Base-by-base conservation (phyloP, 2,329 filamentous ascomycete species). In the Cladophialophora psammophila region DNA sequence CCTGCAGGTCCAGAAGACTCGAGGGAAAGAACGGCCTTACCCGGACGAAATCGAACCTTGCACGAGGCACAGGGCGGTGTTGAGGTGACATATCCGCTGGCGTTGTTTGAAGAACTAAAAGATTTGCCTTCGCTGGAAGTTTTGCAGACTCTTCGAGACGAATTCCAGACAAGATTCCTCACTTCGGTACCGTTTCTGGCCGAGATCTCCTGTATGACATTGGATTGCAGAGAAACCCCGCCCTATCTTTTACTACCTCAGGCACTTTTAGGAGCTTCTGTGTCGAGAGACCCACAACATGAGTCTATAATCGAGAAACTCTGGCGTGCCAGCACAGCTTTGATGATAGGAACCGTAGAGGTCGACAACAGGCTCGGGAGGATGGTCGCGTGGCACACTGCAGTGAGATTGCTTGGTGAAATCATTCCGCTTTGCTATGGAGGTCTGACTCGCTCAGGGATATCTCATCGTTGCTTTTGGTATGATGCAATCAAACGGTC, bases 361-460 rank as follows among this genome's bases (percentile, higher is more conserved):
- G 61, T 64, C 9, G 61, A 64, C 53, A 64, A 64, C 50, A 57
- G 61, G n/a, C 61, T 64, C 9, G 52, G 52, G 12, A 57, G 61
- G 32, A 18, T 26, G 6, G 18, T 48, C 7, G 52, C 10, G 9
- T 64, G 61, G 61, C 61, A 42, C 15, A 42, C 61, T 56, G 61
- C 61, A 20, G 61, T 64, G 5, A 4, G 61, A 13, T 63, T 13
- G 6, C 48, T 26, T 56, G 48, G 26, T 52, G 20, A 8, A 13
- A 57, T 31, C 12, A 34, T n/a, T 8, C 53, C 26, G 26, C 32
- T 31, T 8, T 42, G 12, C 8, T 7, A 31, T 15, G 38, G 35
- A 63, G 31, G 8, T 52, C 52, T 55, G 20, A 26, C 20, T 38
- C 6, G 35, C 9, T 15, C 31, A 64, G 62, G 62, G 18, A 40